Conservation (phyloP, 1,284 basidiomycete genomes). For the Leccinum pachyderme region DNA sequence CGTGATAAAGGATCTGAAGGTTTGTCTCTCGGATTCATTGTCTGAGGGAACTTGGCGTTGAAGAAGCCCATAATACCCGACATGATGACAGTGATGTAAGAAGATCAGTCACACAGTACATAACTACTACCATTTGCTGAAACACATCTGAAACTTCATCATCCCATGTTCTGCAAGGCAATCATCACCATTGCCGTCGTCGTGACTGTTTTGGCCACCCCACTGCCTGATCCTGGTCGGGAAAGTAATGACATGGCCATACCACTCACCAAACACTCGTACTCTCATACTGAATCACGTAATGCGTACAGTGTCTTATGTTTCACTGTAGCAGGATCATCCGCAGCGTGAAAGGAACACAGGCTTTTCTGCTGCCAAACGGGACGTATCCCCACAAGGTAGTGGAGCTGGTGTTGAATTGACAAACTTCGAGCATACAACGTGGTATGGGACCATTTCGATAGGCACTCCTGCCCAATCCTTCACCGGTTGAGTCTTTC, state of each 20-base stretch:
- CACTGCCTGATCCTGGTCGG: background rate
- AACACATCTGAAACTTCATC: no score
- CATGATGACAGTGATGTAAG: constrained; percentile 22
- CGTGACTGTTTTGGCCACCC: background rate
- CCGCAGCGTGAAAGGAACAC: background rate
- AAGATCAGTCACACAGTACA: background rate
- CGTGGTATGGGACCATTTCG: background rate
- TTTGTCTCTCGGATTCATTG: constrained; percentile 53
- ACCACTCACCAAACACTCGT: background rate
- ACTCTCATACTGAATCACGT: background rate
- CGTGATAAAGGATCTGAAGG: constrained; percentile 61
- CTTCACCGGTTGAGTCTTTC: background rate
- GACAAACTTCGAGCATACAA: background rate
- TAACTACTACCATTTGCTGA: no score
- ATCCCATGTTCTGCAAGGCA: background rate
- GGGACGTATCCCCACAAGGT: no score
- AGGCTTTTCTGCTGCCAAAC: background rate
- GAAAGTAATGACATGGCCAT: background rate
- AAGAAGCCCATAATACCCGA: constrained; percentile 48
- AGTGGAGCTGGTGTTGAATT: background rate
- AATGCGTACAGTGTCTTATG: background rate
- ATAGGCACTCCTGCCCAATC: background rate
- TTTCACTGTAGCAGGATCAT: background rate
- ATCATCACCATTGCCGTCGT: background rate
- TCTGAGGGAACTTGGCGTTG: constrained; percentile 45